phyloP scores from a whole-genome alignment of 1,284 basidiomycete species.

The Athelia sp. region DNA sequence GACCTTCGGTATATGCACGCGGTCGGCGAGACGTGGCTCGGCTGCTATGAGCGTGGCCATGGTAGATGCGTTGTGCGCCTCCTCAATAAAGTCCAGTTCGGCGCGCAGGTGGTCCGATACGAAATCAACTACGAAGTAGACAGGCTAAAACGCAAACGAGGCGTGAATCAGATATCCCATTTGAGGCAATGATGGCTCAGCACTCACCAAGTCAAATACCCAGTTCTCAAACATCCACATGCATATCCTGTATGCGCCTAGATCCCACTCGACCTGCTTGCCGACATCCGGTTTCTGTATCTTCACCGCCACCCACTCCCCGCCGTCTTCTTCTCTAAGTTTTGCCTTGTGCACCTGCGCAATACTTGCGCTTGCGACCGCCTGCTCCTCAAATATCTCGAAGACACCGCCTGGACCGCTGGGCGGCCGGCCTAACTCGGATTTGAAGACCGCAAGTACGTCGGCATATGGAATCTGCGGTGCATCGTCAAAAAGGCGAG shows the following conservation, averaged over 20 bases:
- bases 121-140: constrained; percentile 77
- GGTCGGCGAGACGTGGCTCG: constrained; percentile 63
- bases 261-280: constrained; percentile 82
- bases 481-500: constrained; percentile 80
- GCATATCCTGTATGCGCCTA: constrained; percentile 57
- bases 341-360: constrained; percentile 86
- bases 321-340: constrained; percentile 46
- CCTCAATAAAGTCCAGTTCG: constrained; percentile 77
- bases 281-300: constrained; percentile 83
- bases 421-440: constrained; percentile 66
- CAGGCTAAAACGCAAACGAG: constrained; percentile 31
- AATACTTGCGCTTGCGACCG: constrained; percentile 82
- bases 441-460: constrained; percentile 63
- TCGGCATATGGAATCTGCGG: constrained; percentile 75
- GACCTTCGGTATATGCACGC: constrained; percentile 78
- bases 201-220: constrained; percentile 55
- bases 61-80: constrained; percentile 62
- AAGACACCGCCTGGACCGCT: constrained; percentile 71
- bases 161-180: not conserved
- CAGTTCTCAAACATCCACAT: constrained; percentile 75
- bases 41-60: constrained; percentile 54
- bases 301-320: constrained; percentile 86
- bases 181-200: not conserved
- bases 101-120: constrained; percentile 75
- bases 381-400: constrained; percentile 66